Evolutionary conservation across 495 filamentous ascomycete species (phyloP).

Genomic region (Neurospora sp.): DNA sequence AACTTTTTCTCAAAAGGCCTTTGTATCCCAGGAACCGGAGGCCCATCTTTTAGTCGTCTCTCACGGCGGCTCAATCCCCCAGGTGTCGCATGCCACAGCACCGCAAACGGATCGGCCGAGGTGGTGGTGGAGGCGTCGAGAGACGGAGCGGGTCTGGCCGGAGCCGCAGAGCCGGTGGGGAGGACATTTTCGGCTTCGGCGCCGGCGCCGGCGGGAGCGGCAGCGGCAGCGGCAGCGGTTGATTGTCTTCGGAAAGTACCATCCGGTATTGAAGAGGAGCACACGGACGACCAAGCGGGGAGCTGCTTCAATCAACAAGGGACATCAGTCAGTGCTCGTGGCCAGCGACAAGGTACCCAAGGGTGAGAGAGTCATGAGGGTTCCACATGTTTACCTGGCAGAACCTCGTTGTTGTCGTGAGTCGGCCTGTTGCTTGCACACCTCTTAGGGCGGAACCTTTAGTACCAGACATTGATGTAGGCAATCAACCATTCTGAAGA

Average conservation of each 20-base stretch:
- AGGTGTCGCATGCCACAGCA: not conserved
- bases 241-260: not conserved
- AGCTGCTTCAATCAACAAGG: not conserved
- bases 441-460: constrained; percentile 14
- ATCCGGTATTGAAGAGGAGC: not conserved
- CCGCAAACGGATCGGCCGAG: not conserved
- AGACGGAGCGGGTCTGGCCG: constrained; percentile 12
- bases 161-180: constrained; percentile 7
- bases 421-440: not conserved
- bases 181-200: not conserved
- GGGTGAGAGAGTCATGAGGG: not conserved
- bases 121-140: not conserved
- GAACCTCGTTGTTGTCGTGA: not conserved
- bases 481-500: constrained; percentile 3
- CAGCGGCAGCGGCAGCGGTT: not conserved
- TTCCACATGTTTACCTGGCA: not conserved
- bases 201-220: not conserved
- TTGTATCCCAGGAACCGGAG: not conserved
- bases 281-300: not conserved
- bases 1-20: not conserved
- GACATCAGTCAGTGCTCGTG: not conserved
- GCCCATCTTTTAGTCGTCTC: not conserved
- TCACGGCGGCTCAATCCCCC: not conserved
- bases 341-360: not conserved
- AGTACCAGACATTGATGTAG: constrained; percentile 17